Evolutionary conservation across 768 basidiomycete genomes (phyloP).

Genomic region (Gelatoporia subvermispora): DNA sequence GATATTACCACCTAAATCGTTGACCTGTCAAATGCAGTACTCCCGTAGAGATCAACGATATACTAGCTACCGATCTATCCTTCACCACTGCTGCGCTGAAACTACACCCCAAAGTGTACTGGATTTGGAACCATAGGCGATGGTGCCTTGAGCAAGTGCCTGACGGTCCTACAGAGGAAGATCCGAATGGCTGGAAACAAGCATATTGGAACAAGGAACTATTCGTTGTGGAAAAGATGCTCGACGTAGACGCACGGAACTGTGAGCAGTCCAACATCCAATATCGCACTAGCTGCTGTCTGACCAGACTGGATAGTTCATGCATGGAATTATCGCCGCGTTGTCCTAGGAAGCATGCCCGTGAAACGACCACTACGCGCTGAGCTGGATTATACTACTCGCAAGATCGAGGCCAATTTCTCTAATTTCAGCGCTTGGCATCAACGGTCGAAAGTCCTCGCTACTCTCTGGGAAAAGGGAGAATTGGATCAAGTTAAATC

Average conservation of each 20-base stretch:
- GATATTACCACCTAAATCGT: background rate
- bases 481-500: conserved; percentile 47
- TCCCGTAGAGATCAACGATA: conserved; percentile 52
- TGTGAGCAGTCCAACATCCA: conserved; percentile 50
- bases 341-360: conserved; percentile 71
- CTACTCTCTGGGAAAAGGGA: conserved; percentile 58
- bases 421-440: conserved; percentile 99
- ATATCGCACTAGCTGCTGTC: background rate
- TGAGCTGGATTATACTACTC: conserved; percentile 84
- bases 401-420: conserved; percentile 90
- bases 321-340: conserved; percentile 92
- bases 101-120: conserved; percentile 90
- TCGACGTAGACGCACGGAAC: conserved; percentile 87
- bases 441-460: conserved; percentile 81
- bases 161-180: conserved; percentile 53
- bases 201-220: conserved; percentile 83
- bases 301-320: conserved; percentile 52
- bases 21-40: conserved; percentile 37
- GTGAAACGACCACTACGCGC: conserved; percentile 45
- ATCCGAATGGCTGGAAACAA: conserved; percentile 65
- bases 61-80: conserved; percentile 68
- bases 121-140: conserved; percentile 96
- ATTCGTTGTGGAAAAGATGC: conserved; percentile 85
- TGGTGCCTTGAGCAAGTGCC: conserved; percentile 94
- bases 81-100: conserved; percentile 81